Percentiles rank a stretch among this genome's conserved stretches.
Conservation (phyloP, 78 protist genomes). For the Paratrimastix pyriformis region DNA sequence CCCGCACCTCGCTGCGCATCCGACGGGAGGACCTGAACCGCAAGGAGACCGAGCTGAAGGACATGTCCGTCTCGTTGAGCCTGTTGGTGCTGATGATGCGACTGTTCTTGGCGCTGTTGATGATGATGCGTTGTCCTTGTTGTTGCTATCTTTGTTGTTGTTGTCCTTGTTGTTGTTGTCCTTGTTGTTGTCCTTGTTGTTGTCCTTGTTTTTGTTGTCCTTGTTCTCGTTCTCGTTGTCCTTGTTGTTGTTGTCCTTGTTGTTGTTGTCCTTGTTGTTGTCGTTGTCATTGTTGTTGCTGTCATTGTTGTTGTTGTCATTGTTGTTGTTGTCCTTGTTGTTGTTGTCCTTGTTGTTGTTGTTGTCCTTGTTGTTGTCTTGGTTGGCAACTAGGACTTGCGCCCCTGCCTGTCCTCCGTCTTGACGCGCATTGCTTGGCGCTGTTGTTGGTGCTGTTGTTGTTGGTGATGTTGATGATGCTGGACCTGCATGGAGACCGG, state of each 20-base stretch:
- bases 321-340: slow-evolving; percentile 4
- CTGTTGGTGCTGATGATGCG: background rate
- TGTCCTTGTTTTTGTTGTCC: background rate
- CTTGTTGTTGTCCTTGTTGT: background rate
- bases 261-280: background rate
- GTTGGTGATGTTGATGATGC: too few species aligned
- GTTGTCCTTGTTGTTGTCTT: background rate
- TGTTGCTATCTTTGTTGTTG: background rate
- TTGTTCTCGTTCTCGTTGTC: background rate
- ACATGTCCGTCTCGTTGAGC: too few species aligned
- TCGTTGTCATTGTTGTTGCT: background rate
- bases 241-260: background rate
- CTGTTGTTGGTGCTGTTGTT: too few species aligned
- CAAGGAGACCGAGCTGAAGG: too few species aligned
- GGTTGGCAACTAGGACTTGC: too few species aligned
- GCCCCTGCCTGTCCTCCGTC: too few species aligned
- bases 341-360: background rate
- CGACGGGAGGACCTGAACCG: too few species aligned
- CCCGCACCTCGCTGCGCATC: too few species aligned
- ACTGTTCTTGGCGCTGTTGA: background rate
- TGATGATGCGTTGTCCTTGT: background rate
- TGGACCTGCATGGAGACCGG: too few species aligned
- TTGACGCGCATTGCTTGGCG: too few species aligned
- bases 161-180: background rate
- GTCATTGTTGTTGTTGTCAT: background rate